phyloP scores from a whole-genome alignment of 306 rosid genomes.

The Aeschynomene evenia region DNA sequence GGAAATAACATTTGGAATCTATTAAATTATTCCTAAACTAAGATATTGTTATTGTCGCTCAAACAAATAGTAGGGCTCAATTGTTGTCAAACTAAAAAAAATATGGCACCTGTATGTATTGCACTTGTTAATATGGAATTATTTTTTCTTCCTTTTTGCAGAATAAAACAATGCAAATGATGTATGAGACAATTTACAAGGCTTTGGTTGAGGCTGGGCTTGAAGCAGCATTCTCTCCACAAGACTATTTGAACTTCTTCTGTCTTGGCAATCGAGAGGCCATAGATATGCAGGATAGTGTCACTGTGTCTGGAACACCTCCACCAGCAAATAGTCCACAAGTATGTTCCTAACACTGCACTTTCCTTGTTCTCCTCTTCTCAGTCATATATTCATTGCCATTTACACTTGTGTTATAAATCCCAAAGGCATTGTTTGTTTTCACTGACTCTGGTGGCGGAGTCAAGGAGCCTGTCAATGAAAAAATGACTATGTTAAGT shows the following conservation, averaged over 20 bases:
- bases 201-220: constrained; percentile 87
- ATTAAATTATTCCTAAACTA: neutral
- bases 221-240: constrained; percentile 77
- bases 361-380: neutral
- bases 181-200: constrained; percentile 84
- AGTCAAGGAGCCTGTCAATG: no score
- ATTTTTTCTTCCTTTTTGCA: constrained; percentile 36
- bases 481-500: no score
- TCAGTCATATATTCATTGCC: neutral
- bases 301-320: constrained; percentile 51
- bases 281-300: constrained; percentile 40
- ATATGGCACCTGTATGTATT: neutral
- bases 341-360: constrained; percentile 41
- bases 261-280: constrained; percentile 92
- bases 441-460: no score
- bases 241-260: constrained; percentile 90
- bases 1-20: neutral
- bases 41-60: neutral
- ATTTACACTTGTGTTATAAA: constrained; percentile 3
- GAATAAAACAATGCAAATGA: constrained; percentile 99
- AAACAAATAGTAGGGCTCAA: constrained; percentile 11
- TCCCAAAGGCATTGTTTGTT: no score
- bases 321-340: constrained; percentile 74
- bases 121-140: constrained; percentile 18
- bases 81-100: neutral